Percentiles rank a stretch among this genome's conserved stretches.
Conservation (phyloP, 805 yeast genomes). For the Starmerella floricola region DNA sequence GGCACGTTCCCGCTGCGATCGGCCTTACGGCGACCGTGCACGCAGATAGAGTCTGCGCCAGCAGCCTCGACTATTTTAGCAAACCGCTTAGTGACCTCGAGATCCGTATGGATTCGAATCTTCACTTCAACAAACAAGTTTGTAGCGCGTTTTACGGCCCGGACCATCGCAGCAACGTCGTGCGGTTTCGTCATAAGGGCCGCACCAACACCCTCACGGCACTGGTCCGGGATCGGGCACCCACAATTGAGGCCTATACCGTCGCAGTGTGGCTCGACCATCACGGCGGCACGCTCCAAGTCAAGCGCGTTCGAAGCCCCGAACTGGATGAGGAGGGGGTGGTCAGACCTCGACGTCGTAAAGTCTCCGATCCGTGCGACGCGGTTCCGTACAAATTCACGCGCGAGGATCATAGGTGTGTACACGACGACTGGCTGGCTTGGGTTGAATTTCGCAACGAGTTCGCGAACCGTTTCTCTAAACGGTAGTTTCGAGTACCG, state of each 20-base stretch:
- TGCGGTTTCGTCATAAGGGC: constrained; percentile 81
- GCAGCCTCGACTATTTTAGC: constrained; percentile 66
- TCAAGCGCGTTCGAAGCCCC: constrained; percentile 81
- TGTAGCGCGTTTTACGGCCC: constrained; percentile 63
- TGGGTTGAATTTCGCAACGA: constrained; percentile 32
- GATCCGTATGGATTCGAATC: constrained; percentile 72
- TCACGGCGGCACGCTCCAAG: constrained; percentile 65
- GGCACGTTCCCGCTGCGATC: constrained; percentile 72
- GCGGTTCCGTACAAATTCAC: constrained; percentile 81
- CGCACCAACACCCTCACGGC: constrained; percentile 92
- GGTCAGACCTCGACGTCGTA: constrained; percentile 59
- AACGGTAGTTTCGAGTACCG: constrained; percentile 90
- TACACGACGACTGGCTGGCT: constrained; percentile 56
- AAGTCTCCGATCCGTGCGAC: constrained; percentile 77
- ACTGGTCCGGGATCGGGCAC: constrained; percentile 91
- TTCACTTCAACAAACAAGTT: constrained; percentile 76
- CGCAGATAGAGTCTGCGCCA: constrained; percentile 88
- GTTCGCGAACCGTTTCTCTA: constrained; percentile 63
- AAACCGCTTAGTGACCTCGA: constrained; percentile 57
- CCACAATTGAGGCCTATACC: constrained; percentile 95
- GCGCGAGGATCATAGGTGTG: constrained; percentile 91
- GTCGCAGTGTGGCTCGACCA: constrained; percentile 84
- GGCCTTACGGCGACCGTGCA: constrained; percentile 80
- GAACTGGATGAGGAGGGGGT: constrained; percentile 73
- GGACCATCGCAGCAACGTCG: constrained; percentile 69